phyloP scores from a whole-genome alignment of 495 filamentous ascomycete genomes.

The Bathelium albidoporum region DNA sequence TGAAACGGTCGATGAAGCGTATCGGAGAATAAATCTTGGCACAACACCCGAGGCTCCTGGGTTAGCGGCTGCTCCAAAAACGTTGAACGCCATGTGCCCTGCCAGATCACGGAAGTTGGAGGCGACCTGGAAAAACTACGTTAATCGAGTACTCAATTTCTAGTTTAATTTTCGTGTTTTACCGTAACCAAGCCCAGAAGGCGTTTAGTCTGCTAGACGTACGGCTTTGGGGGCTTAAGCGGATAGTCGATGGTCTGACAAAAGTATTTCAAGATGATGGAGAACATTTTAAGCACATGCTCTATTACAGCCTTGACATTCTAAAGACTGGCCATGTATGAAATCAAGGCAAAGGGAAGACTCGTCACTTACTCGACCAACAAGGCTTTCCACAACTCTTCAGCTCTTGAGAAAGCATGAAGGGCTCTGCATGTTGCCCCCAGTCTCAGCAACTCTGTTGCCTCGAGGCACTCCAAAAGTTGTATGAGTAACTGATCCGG shows the following conservation, averaged over 20 bases:
- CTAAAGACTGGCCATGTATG: neutral
- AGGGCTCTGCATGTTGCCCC: slow-evolving; percentile 82
- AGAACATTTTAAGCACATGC: no score
- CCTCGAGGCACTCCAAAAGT: slow-evolving; percentile 66
- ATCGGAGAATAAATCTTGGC: slow-evolving; percentile 81
- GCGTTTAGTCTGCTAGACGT: no score
- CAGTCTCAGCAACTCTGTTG: slow-evolving; percentile 47
- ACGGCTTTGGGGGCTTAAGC: neutral
- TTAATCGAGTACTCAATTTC: neutral
- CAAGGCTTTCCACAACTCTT: slow-evolving; percentile 84
- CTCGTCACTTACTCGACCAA: slow-evolving; percentile 60
- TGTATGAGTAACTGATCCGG: slow-evolving; percentile 76
- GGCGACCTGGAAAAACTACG: slow-evolving; percentile 19
- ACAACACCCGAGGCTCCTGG: slow-evolving; percentile 45
- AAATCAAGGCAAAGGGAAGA: slow-evolving; percentile 2
- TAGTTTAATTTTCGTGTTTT: no score
- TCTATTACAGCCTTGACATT: no score
- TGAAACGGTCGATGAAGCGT: slow-evolving; percentile 82
- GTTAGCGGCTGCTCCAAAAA: slow-evolving; percentile 52
- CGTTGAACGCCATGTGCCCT: slow-evolving; percentile 78
- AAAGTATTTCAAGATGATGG: slow-evolving; percentile 6
- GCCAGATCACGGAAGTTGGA: slow-evolving; percentile 54
- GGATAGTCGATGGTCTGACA: neutral
- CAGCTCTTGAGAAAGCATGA: slow-evolving; percentile 73
- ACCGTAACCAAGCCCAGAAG: no score